Evolutionary conservation across 1,284 basidiomycete genomes (phyloP), one percentile per base, ranked within the genome.

Genomic region (Inonotus hispidus): DNA sequence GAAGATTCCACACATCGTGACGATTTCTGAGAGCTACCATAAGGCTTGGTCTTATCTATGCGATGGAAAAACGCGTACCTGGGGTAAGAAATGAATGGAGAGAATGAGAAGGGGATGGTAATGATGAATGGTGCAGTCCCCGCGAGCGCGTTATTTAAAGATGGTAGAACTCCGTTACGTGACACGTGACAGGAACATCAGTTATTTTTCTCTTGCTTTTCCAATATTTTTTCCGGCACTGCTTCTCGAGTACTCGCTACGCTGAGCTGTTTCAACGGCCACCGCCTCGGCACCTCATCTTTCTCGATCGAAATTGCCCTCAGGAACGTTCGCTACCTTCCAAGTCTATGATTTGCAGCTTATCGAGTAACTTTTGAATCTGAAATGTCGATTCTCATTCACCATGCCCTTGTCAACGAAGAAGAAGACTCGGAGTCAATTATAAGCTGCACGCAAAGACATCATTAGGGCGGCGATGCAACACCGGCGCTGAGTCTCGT

Each of bases 1-100:
- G 74, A 98, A 97, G 78, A 98, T 97, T 77, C 94, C 94, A 78
- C 91, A 94, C 91, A 93, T 94, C 66, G 69, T 76, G 54, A 49
- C 53, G 50, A 16, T 25, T 39, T 58, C 29, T 52, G 8, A 16
- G 4, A 43, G 16, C 16, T 7, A 43, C 19, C n/a, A 43, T 43
- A 7, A 43, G 13, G 1, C 1, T 2, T 43, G 11, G 19, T 5
- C 16, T 16, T 32, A n/a, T n/a, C 25, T 23, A 38, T 27, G 41
- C 58, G 4, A 29, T 41, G 53, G 41, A 37, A 16, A 14, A n/a
- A 43, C 41, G 11, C n/a, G 53, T 13, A 37, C 54, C 41, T n/a
- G 11, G 37, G 16, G 8, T 23, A 19, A 19, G 11, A 58, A n/a
- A 27, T 16, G 16, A 23, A 50, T 2, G 16, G n/a, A 52, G n/a